Conservation (phyloP, 106 monocot genomes). For the Dactylorhiza incarnata region DNA sequence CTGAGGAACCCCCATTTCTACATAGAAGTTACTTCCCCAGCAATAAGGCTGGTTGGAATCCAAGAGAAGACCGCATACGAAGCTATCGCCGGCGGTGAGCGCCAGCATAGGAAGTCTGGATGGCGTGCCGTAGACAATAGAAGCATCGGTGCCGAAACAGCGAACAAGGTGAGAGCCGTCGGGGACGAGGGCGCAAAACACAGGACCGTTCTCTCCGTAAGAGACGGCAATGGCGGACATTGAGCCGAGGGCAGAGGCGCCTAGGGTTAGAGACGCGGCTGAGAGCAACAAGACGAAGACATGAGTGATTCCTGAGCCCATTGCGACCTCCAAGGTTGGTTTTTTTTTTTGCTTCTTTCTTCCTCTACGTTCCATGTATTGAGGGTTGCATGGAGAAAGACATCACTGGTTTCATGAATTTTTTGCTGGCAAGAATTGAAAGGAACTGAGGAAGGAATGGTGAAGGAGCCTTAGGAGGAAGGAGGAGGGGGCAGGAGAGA, state of each 20-base stretch:
- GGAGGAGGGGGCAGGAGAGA: neutral
- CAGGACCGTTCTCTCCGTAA: slow-evolving; percentile 87
- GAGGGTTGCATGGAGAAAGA: neutral
- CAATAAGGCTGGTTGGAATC: slow-evolving; percentile 84
- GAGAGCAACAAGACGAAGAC: slow-evolving; percentile 21
- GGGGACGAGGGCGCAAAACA: slow-evolving; percentile 65
- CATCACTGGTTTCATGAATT: neutral
- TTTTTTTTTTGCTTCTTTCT: neutral
- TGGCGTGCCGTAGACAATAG: slow-evolving; percentile 91
- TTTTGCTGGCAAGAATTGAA: neutral
- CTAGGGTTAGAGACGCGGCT: neutral
- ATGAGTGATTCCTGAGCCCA: slow-evolving; percentile 13
- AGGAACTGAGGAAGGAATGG: neutral
- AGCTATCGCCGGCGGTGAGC: slow-evolving; percentile 83
- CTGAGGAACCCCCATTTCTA: slow-evolving; percentile 87
- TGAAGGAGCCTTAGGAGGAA: neutral
- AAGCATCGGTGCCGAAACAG: slow-evolving; percentile 87
- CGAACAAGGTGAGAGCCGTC: slow-evolving; percentile 67
- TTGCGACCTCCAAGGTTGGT: neutral
- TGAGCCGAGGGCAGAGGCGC: slow-evolving; percentile 64
- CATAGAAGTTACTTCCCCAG: slow-evolving; percentile 86
- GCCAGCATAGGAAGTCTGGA: slow-evolving; percentile 52
- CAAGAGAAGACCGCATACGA: slow-evolving; percentile 79
- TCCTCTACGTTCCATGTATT: neutral
- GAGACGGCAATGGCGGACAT: slow-evolving; percentile 98